Conservation (phyloP, 805 yeast genomes). For the Ascoidea tarda region DNA sequence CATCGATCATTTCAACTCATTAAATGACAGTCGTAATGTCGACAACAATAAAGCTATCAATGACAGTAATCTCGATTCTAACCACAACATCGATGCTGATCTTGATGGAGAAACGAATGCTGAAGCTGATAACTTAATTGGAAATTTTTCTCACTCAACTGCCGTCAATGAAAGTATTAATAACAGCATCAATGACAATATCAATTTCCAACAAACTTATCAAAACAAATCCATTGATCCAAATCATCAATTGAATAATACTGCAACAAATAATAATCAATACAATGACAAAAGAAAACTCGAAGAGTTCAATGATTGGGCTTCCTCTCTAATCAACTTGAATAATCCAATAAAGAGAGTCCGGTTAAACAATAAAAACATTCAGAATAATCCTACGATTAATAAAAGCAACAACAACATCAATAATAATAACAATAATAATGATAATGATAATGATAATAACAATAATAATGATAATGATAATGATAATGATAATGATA, state of each 20-base stretch:
- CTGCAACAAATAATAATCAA: no score
- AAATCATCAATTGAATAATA: no score
- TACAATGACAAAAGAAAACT: no score
- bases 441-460: conserved; percentile 3
- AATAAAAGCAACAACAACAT: background rate
- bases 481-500: no score
- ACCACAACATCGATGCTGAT: no score
- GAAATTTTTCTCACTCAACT: background rate
- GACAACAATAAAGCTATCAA: no score
- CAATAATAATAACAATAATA: background rate
- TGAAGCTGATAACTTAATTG: background rate
- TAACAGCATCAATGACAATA: background rate
- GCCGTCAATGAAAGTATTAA: background rate
- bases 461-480: conserved; percentile 1
- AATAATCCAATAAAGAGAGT: no score
- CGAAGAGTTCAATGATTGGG: no score
- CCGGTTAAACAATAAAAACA: no score
- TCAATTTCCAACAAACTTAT: background rate
- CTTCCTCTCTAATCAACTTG: background rate
- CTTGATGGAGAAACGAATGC: background rate
- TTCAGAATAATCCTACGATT: background rate
- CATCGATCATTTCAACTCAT: no score
- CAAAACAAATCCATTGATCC: background rate
- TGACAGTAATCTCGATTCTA: no score
- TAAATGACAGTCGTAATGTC: no score